These are phyloP conservation scores for Rhodamnia rubescens DNA, from an alignment of 345 rosid species.

Conservation along the genomic window DNA sequence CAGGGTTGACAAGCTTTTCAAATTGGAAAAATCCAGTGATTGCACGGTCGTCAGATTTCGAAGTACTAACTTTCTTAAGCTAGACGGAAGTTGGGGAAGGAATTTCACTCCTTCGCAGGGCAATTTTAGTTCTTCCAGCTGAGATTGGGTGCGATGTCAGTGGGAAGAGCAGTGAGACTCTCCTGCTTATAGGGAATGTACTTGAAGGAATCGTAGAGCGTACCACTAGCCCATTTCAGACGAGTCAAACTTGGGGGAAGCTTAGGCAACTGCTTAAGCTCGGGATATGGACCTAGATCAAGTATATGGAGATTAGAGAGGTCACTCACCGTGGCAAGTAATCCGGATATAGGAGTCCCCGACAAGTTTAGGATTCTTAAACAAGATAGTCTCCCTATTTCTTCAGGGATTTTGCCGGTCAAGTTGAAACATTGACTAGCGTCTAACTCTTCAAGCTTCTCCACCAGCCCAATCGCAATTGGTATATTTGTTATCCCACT, in stretches of 20 bases:
- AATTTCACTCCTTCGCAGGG: neutral
- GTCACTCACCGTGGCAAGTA: neutral
- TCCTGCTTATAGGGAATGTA: too few relatives aligned
- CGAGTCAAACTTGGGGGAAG: neutral
- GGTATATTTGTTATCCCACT: too few relatives aligned
- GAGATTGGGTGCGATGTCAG: neutral
- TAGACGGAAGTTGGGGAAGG: neutral
- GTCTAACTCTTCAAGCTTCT: neutral
- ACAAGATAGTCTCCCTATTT: too few relatives aligned
- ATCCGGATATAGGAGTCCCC: too few relatives aligned
- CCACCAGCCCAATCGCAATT: too few relatives aligned
- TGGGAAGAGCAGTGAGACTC: neutral
- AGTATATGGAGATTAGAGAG: neutral
- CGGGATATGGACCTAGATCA: neutral
- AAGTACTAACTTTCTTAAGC: neutral
- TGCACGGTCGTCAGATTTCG: fast-evolving
- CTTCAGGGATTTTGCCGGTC: too few relatives aligned
- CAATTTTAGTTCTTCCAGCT: neutral
- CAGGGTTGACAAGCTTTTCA: neutral
- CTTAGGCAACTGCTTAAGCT: neutral
- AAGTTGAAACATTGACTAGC: too few relatives aligned
- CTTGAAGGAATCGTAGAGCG: too few relatives aligned
- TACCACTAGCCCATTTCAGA: neutral
- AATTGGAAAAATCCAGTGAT: neutral
- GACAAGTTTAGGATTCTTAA: too few relatives aligned